Conservation (phyloP, 495 filamentous ascomycete genomes). For the Xylaria curta region DNA sequence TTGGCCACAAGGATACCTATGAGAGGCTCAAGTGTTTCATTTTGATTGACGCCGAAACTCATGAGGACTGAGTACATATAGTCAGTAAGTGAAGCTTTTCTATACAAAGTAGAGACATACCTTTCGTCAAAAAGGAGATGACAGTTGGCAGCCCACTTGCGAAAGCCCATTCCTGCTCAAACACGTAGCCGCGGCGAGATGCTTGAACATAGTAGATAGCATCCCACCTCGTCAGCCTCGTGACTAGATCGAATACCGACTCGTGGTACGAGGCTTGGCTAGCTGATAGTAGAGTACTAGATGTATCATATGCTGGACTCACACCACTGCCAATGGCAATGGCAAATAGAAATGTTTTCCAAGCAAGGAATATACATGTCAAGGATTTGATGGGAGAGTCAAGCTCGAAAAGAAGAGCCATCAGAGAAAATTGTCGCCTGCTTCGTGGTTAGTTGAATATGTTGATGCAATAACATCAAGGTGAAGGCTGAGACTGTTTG, state of each 20-base stretch:
- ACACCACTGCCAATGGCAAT: conserved; percentile 67
- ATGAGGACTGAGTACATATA: conserved; percentile 30
- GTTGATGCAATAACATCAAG: neutral
- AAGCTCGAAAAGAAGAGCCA: conserved; percentile 31
- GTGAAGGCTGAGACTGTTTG: neutral
- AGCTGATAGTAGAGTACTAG: conserved; percentile 65
- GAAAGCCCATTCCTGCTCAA: conserved; percentile 98
- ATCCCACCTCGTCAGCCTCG: conserved; percentile 85
- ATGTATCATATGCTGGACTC: conserved; percentile 88
- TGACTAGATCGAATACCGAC: conserved; percentile 52
- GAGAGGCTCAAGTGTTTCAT: conserved; percentile 44
- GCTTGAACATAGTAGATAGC: conserved; percentile 81
- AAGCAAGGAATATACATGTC: conserved; percentile 55
- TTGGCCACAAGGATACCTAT: conserved; percentile 71
- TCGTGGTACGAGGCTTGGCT: conserved; percentile 59
- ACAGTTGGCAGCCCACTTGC: conserved; percentile 68
- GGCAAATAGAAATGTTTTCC: conserved; percentile 76
- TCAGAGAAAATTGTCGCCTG: conserved; percentile 5
- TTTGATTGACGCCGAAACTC: conserved; percentile 24
- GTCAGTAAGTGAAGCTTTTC: neutral
- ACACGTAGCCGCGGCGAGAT: conserved; percentile 74
- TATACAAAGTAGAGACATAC: conserved; percentile 29
- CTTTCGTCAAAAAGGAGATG: conserved; percentile 46
- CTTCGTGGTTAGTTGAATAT: neutral
- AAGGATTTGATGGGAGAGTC: conserved; percentile 41